Evolutionary conservation across 2,329 filamentous ascomycete species (phyloP), one percentile per base, ranked within the genome.

Genomic region (Clarireedia sp.): DNA sequence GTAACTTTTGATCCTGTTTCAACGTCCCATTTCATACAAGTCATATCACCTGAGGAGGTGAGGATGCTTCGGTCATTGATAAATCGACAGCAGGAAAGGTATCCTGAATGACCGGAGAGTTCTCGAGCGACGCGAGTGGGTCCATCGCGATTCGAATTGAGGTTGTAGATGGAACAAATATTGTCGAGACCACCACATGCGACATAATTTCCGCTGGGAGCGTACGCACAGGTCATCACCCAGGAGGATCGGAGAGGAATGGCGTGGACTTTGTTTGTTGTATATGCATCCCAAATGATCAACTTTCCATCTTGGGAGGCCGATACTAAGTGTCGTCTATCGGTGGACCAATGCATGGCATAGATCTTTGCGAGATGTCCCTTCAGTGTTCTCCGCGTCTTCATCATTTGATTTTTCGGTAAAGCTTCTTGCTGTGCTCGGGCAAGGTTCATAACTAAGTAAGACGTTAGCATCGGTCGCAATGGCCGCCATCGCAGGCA

Each of bases 141-240:
- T n/a, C 92, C 94, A 73, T 99, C 94, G 67, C 92, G 83, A 70
- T 84, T 83, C 62, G 94, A 90, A 62, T 95, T 96, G 60, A 99
- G 83, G 74, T 97, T 99, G 80, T 99, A 99, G 72, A 99, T 96
- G 67, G 92, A 97, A 80, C 94, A 97, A 70, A 99, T 97, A 75
- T 99, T 99, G 76, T 99, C 94, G 62, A 97, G 82, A 78, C 94
- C 94, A 81, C 94, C 94, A 71, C 94, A 99, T 55, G 94, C 94
- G 57, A 99, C 94, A 71, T 92, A 99, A 77, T 99, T 99, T 55
- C 94, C 94, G 70, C 90, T 96, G 12, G 94, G 94, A 59, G 94
- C 92, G 73, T 99, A 99, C 69, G 94, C 94, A 81, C 94, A 99
- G 63, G 94, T 99, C 94, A 99, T 99, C 74, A 99, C 94, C 94